Evolutionary conservation across 805 yeast species (phyloP), one percentile per base, ranked within the genome.

Genomic region (Myxozyma nipponensis): DNA sequence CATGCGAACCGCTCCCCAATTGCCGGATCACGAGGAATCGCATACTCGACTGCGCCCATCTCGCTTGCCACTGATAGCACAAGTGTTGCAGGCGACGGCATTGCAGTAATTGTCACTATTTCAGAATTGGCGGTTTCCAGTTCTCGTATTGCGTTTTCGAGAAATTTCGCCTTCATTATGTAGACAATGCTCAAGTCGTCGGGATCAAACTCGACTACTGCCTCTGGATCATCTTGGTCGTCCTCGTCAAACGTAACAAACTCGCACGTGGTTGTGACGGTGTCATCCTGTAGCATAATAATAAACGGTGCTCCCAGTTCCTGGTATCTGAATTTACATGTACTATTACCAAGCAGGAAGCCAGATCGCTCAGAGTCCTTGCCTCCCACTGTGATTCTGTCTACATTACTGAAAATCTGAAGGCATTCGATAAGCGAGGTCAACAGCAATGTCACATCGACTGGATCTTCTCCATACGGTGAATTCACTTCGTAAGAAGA

Each of bases 241-340:
- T 23, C 44, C 9, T 41, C 50, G 26, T 55, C 61, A 24, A 43
- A 45, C 3, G 63, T 59, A 26, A 47, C 28, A 28, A 59, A 54
- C 39, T 57, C 56, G 50, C 63, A 59, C 1, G 54, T 53, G 19
- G 63, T 59, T 3, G 58, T 57, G 28, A 56, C 39, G 10, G 45
- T 30, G 9, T 57, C 51, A 34, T 57, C 60, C 35, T 54, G 52
- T 17, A 54, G 46, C 58, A 54, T 52, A 1, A 54, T 41, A 38
- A 54, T 38, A 35, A 54, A 54, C n/a, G 50, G 57, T 13, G 44
- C 43, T 24, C 50, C 57, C 10, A 23, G 32, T 5, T 34, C 26
- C 13, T 32, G 38, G 32, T 54, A 54, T n/a, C 53, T 43, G 41
- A 54, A 4, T 35, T 54, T 54, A 42, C 58, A 54, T 17, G 54